These are phyloP conservation scores for Phlebiopsis flavidoalba DNA, from an alignment of 768 basidiomycete species.

Conservation along the genomic window DNA sequence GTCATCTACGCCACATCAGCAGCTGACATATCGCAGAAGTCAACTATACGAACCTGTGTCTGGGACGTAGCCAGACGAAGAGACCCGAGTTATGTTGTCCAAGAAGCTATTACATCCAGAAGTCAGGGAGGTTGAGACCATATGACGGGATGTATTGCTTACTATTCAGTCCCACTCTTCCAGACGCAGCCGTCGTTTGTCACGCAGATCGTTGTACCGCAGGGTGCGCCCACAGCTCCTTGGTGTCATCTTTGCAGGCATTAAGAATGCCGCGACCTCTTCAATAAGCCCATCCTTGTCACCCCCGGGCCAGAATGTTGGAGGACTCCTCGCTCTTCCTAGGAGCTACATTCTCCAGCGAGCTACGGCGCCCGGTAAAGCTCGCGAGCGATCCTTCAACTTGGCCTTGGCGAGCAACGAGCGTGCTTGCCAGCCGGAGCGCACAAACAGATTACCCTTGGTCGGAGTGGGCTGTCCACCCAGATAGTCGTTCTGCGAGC, in stretches of 20 bases:
- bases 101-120: conserved; percentile 54
- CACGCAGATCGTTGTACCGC: conserved; percentile 65
- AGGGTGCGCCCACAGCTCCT: conserved; percentile 67
- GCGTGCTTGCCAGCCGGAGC: conserved; percentile 77
- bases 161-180: conserved; percentile 93
- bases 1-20: conserved; percentile 50
- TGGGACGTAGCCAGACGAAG: conserved; percentile 64
- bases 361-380: conserved; percentile 20
- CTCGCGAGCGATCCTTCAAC: conserved; percentile 18
- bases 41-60: conserved; percentile 50
- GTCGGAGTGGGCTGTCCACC: conserved; percentile 68
- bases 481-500: conserved; percentile 69
- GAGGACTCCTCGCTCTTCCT: conserved; percentile 11
- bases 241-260: conserved; percentile 58
- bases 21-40: conserved; percentile 12
- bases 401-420: conserved; percentile 40
- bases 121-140: conserved; percentile 9
- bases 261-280: conserved; percentile 58
- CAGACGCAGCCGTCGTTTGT: conserved; percentile 63
- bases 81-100: conserved; percentile 66
- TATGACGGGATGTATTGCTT: conserved; percentile 27
- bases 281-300: conserved; percentile 53
- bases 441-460: conserved; percentile 64
- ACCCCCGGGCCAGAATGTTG: conserved; percentile 20
- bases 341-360: conserved; percentile 25